Conservation (phyloP, 2,329 filamentous ascomycete species). For the Diaporthe helianthi region DNA sequence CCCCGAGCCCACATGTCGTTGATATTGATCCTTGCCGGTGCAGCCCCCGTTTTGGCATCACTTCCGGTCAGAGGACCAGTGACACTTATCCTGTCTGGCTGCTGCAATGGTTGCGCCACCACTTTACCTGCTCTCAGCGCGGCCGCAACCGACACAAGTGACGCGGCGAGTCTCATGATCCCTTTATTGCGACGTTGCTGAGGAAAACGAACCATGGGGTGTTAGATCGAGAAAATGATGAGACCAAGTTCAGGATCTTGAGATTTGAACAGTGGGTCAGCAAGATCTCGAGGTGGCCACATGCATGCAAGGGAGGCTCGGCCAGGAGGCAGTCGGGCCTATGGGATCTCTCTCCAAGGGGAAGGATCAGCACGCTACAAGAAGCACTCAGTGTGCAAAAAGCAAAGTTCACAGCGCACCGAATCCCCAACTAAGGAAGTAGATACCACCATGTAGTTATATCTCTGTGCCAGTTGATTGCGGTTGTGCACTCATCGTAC, state of each 20-base stretch:
- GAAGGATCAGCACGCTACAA: background rate
- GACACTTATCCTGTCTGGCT: conserved; percentile 37
- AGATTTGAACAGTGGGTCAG: background rate
- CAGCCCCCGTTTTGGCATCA: conserved; percentile 46
- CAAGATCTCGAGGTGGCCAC: background rate
- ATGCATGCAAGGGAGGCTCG: conserved; percentile 17
- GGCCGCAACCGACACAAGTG: background rate
- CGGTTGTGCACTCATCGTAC: background rate
- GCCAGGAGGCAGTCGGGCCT: no score
- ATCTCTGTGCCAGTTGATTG: background rate
- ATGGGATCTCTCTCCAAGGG: background rate
- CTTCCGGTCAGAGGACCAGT: conserved; percentile 49
- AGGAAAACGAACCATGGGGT: background rate
- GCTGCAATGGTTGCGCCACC: conserved; percentile 19
- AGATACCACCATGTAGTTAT: conserved; percentile 1
- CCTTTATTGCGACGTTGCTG: background rate
- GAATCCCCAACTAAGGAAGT: background rate
- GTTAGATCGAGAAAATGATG: background rate
- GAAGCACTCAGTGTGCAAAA: background rate
- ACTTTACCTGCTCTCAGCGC: background rate
- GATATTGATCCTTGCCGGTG: conserved; percentile 56
- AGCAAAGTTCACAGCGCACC: background rate
- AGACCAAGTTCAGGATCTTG: conserved; percentile 8
- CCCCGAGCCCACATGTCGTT: conserved; percentile 51
- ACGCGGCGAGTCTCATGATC: conserved; percentile 10